Percentiles rank a stretch among this genome's conserved stretches.
phyloP scores from a whole-genome alignment of 2,329 filamentous ascomycete genomes.

The Pyrenophora graminea region DNA sequence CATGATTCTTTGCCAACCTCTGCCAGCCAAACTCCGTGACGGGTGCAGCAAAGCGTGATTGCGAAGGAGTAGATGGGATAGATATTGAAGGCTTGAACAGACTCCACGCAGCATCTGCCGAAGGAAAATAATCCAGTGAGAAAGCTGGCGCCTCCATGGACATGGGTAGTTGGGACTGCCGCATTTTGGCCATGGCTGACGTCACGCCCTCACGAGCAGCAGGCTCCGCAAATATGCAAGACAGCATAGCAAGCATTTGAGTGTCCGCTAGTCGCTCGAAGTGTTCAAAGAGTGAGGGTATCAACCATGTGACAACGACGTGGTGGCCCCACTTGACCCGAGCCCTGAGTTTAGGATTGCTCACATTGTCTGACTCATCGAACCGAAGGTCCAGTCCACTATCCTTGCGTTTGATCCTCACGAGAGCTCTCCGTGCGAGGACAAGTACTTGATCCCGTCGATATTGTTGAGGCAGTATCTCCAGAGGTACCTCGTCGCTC shows the following conservation, averaged over 20 bases:
- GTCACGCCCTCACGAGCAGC: slow-evolving; percentile 48
- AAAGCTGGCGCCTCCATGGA: slow-evolving; percentile 51
- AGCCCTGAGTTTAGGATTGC: slow-evolving; percentile 47
- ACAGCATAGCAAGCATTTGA: slow-evolving; percentile 69
- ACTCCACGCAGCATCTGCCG: slow-evolving; percentile 50
- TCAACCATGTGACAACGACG: slow-evolving; percentile 61
- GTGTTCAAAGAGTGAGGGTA: slow-evolving; percentile 62
- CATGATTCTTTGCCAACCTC: slow-evolving; percentile 34
- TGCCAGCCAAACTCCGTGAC: slow-evolving; percentile 40
- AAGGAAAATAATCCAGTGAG: slow-evolving; percentile 54
- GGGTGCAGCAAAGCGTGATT: slow-evolving; percentile 39
- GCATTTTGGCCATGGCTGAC: slow-evolving; percentile 43
- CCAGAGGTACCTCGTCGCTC: slow-evolving; percentile 73
- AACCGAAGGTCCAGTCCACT: slow-evolving; percentile 55
- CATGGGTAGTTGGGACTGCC: slow-evolving; percentile 45
- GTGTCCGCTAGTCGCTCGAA: slow-evolving; percentile 65
- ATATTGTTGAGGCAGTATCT: slow-evolving; percentile 62
- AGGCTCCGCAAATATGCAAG: slow-evolving; percentile 61
- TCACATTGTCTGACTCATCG: slow-evolving; percentile 48
- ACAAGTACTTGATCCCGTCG: slow-evolving; percentile 67
- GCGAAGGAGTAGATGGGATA: slow-evolving; percentile 36
- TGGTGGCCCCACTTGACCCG: slow-evolving; percentile 62
- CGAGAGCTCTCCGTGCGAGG: slow-evolving; percentile 66
- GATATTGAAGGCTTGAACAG: slow-evolving; percentile 46
- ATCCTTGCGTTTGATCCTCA: slow-evolving; percentile 56